Conservation (phyloP, 208 protist species). For the Leishmania guyanensis region DNA sequence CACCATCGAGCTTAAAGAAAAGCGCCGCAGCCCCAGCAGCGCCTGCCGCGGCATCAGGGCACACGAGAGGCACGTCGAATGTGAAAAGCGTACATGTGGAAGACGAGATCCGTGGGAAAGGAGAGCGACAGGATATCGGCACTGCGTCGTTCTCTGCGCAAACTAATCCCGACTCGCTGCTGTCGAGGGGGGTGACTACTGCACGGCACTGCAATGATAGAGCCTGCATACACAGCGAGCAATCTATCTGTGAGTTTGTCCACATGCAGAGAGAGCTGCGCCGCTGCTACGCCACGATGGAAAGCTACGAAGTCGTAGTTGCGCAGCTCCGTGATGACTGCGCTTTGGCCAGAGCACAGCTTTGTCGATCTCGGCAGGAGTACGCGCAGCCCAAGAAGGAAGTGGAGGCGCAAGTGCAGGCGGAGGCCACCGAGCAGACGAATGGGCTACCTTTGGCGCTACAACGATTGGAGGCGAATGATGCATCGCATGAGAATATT, state of each 20-base stretch:
- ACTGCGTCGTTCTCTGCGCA: neutral
- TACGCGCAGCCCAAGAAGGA: conserved; percentile 4
- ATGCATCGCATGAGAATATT: neutral
- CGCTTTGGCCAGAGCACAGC: neutral
- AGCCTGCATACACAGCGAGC: conserved; percentile 67
- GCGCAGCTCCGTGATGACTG: conserved; percentile 29
- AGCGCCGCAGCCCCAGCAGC: neutral
- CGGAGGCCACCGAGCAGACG: conserved; percentile 14
- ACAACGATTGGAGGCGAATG: neutral
- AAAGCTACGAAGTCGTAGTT: conserved; percentile 32
- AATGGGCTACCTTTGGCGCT: neutral
- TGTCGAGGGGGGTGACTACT: neutral
- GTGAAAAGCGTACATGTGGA: neutral
- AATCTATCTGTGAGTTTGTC: conserved; percentile 74
- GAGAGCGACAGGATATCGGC: neutral
- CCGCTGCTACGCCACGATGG: conserved; percentile 45
- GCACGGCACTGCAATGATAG: conserved; percentile 28
- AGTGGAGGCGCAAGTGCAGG: conserved; percentile 17
- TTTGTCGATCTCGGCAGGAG: conserved; percentile 10
- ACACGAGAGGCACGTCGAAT: neutral
- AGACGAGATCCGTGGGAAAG: neutral
- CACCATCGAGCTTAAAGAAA: neutral
- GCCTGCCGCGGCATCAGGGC: neutral
- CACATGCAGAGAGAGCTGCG: conserved; percentile 62
- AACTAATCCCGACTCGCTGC: neutral